Base-by-base conservation (phyloP, 331 rosid species). In the Acacia concinna region DNA sequence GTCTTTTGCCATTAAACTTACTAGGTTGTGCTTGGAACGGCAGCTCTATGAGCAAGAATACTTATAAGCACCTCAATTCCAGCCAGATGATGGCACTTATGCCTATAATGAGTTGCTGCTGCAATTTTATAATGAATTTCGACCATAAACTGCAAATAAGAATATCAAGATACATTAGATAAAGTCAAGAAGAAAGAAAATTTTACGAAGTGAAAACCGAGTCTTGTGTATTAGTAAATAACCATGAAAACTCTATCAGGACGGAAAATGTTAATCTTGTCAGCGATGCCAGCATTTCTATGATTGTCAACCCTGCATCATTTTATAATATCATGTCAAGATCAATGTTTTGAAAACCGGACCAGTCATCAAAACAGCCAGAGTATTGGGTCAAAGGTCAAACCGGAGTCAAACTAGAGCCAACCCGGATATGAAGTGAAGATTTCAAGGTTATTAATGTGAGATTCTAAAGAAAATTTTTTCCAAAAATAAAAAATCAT, bases 201-300 rank as follows among this genome's bases (percentile, higher is more conserved):
- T 69, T 57, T 51, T 23, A 44, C 4, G 41, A 59, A 76, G 52
- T 76, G 68, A 82, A 72, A 59, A n/a, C 14, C 51, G 28, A 43
- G 67, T 77, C 31, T 20, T 35, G 73, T 40, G 65, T 20, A 65
- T 59, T 40, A 20, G 73, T 35, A 77, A 68, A 43, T 88, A 85
- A 94, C 98, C 98, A 83, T 86, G 89, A 95, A 95, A 81, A 85
- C 97, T 85, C 98, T 88, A 86, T 91, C 97, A 3, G 96, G 90
- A 52, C 97, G 94, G 72, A 95, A 95, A 79, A 95, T 87, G 73
- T 92, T 90, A 51, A 95, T 88, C 86, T 85, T 95, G 92, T 94
- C 98, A 75, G 81, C 80, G 83, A 91, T 91, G 67, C 82, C 85
- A 79, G 79, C 79, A 65, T 79, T 62, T 76, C 88, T 71, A 71